Evolutionary conservation across 2,329 filamentous ascomycete species (phyloP), one percentile per base, ranked within the genome.

Genomic region (Pseudogymnoascus sp.): DNA sequence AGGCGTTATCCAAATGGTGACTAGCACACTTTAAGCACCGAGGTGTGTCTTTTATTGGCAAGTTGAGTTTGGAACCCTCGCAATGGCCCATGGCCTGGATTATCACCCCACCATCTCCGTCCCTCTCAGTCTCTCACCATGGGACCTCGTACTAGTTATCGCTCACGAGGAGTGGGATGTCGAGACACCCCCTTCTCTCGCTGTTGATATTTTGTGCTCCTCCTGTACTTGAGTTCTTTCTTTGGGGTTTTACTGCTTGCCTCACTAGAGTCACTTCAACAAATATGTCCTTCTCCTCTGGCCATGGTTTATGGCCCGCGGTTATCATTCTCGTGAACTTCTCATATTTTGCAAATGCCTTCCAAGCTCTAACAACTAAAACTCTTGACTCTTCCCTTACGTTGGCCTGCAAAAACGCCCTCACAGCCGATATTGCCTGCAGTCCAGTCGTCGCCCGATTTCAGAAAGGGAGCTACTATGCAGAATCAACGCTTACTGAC

Each of bases 341-440:
- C n/a, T 26, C 15, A n/a, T 47, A 62, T 61, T 35, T 62, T 36
- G 21, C 38, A 17, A 8, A 31, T 10, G 17, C 40, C 33, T 38
- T 62, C 33, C 63, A 62, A 62, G 36, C 26, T 59, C 26, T 60
- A 40, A 62, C 36, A 36, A 44, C 62, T 47, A 57, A 64, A 64
- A 35, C 8, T 13, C 35, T 40, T 61, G 60, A 44, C 10, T 21
- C 40, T 23, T 21, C 40, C 40, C 40, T 44, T 13, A 44, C 40
- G 40, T 11, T 44, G 19, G 42, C 42, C 42, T 47, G 42, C 42
- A 47, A 47, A 47, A 47, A 47, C 26, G 42, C 42, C 6, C 63
- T 64, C 59, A 38, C 28, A 26, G 62, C 31, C 11, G 31, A 59
- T 35, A 44, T 62, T 23, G 53, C 47, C 33, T 63, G 62, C 44